Percentiles rank a stretch among this genome's conserved stretches.
These are phyloP conservation scores for Wickerhamomyces ciferrii DNA, from an alignment of 805 yeast species.

Conservation along the genomic window DNA sequence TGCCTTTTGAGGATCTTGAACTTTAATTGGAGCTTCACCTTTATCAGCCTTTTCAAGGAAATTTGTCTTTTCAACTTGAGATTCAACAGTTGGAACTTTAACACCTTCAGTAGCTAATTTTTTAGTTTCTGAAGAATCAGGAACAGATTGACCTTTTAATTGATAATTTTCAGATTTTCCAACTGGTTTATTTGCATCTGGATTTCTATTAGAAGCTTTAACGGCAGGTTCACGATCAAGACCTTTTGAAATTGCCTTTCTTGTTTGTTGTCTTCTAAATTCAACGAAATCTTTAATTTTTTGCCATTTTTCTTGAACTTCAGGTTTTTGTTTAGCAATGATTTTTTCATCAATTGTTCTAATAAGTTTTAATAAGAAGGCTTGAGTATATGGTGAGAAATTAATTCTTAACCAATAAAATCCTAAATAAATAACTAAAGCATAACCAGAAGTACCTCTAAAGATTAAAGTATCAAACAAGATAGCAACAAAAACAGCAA, in stretches of 20 bases:
- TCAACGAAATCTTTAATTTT: slow-evolving; percentile 34
- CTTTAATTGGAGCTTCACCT: slow-evolving; percentile 1
- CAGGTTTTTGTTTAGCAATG: slow-evolving; percentile 25
- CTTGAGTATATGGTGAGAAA: slow-evolving; percentile 37
- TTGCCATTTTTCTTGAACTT: slow-evolving; percentile 30
- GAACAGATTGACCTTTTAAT: slow-evolving; percentile 2
- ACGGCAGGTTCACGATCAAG: slow-evolving; percentile 5
- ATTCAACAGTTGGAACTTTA: neutral
- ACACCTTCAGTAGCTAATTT: neutral
- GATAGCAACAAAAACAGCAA: slow-evolving; percentile 47
- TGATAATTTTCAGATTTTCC: slow-evolving; percentile 5
- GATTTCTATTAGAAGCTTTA: neutral
- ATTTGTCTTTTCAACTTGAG: neutral
- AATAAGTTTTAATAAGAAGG: slow-evolving; percentile 24
- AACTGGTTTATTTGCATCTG: neutral
- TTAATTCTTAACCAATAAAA: slow-evolving; percentile 72
- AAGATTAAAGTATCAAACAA: slow-evolving; percentile 57
- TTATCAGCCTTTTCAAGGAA: neutral
- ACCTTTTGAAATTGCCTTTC: slow-evolving; percentile 13
- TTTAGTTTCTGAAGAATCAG: neutral
- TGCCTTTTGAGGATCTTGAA: neutral
- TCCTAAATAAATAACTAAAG: slow-evolving; percentile 47
- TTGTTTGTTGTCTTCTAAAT: slow-evolving; percentile 32
- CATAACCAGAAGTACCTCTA: slow-evolving; percentile 63
- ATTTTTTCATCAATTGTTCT: slow-evolving; percentile 24